Conservation (phyloP, 225 moss, liverwort and hornwort species). For the Ulota crispa region DNA sequence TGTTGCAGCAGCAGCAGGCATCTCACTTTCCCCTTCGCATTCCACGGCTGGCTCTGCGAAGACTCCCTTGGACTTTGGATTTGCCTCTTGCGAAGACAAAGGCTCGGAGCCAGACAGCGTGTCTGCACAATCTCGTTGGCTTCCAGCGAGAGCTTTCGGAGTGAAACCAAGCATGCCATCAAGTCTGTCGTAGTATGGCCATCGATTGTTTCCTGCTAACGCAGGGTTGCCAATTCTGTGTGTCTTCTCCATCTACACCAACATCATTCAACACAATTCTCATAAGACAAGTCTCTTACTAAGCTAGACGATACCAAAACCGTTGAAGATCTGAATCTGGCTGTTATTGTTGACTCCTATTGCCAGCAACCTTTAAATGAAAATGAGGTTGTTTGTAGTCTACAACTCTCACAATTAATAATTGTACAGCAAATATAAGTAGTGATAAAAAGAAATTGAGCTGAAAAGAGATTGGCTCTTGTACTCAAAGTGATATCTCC, state of each 20-base stretch:
- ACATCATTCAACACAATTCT: constrained; percentile 3
- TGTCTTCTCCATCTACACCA: constrained; percentile 58
- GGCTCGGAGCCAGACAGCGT: constrained; percentile 53
- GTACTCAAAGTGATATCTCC: background rate
- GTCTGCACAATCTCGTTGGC: constrained; percentile 50
- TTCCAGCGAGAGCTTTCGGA: constrained; percentile 42
- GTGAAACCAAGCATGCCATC: constrained; percentile 64
- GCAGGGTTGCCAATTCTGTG: constrained; percentile 49
- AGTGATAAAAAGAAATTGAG: background rate
- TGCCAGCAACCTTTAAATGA: no score
- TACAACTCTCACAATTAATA: background rate
- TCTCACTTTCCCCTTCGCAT: constrained; percentile 64
- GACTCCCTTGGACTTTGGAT: constrained; percentile 40
- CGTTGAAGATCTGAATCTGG: background rate
- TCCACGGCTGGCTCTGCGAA: constrained; percentile 46
- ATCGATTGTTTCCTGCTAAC: constrained; percentile 33
- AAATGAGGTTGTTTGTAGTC: background rate
- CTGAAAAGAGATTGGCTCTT: no score
- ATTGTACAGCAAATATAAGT: background rate
- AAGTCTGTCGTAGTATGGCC: constrained; percentile 59
- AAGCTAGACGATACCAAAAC: background rate
- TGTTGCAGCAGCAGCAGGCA: constrained; percentile 38
- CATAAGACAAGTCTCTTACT: background rate
- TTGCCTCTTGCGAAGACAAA: constrained; percentile 46
- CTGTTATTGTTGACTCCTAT: no score